Evolutionary conservation across 108 stramenopile species (phyloP).

Genomic region (Skeletonema potamos): DNA sequence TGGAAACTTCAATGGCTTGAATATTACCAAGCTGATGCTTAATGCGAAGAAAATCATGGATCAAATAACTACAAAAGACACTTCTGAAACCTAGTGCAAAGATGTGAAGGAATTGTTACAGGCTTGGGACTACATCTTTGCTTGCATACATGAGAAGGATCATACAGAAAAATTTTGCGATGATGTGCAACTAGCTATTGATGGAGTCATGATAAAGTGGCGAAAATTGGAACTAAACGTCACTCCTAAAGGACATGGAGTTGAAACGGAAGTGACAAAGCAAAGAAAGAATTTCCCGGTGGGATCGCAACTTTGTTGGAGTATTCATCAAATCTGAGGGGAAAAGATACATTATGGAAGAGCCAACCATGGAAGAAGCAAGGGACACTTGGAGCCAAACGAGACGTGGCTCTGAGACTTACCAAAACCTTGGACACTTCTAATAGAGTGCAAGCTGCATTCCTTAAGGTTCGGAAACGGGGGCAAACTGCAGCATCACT

Average conservation of each 20-base stretch:
- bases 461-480: too few species aligned
- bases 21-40: too few species aligned
- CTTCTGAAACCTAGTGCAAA: background rate
- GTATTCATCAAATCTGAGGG: background rate
- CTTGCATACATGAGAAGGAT: background rate
- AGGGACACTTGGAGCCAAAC: background rate
- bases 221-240: background rate
- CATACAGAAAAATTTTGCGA: background rate
- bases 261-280: background rate
- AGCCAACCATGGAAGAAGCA: background rate
- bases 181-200: background rate
- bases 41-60: background rate
- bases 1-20: too few species aligned
- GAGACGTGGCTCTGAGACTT: background rate
- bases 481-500: too few species aligned
- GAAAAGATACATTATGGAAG: background rate
- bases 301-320: background rate
- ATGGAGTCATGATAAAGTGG: background rate
- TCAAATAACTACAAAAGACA: too few species aligned
- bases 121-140: background rate
- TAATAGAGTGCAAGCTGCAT: too few species aligned
- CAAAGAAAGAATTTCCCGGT: background rate
- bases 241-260: background rate
- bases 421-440: too few species aligned
- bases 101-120: background rate